Evolutionary conservation across 305 asterid species (phyloP), one percentile per base, ranked within the genome.

Genomic region (Petunia hybrid): DNA sequence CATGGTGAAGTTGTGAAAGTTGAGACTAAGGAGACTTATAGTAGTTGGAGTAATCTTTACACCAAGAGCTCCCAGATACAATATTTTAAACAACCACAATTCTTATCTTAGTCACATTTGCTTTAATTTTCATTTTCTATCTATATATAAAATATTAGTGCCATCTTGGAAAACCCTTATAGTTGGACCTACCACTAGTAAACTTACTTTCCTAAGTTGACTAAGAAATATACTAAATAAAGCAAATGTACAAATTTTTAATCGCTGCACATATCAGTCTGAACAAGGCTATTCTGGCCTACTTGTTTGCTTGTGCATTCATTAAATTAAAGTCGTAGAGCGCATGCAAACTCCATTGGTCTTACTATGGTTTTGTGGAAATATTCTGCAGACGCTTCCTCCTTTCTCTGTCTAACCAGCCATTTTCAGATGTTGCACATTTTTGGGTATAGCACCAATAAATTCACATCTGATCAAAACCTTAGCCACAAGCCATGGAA

Each of bases 311-410:
- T 70, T 70, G 77, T 70, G 60, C 77, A 16, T 70, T 60, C 13
- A 60, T 16, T 22, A 10, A 53, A 53, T 7, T 36, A 51, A 71
- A 71, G 78, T 48, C 13, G 43, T 35, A 71, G 35, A 71, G 46
- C 61, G 45, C 78, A 73, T 35, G 63, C 63, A 73, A 73, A 73
- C 36, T 73, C 45, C 3, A 35, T 73, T 73, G 69, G 35, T 63
- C 69, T 1, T 63, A 9, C 12, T 51, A 14, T 51, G 56, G 56
- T 51, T 51, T 62, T 62, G 62, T 73, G 78, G 36, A 73, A 73
- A 48, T 51, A 51, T 4, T 73, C 5, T 48, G 63, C 62, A 48
- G 36, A 51, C 36, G 12, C 57, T 51, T 10, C 22, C 6, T 1
- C 9, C 22, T 10, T 48, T 71, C 7, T 71, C 51, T 35, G 78